A percentile compares a stretch with the other conserved stretches of the same genome.
These are phyloP conservation scores for Neurospora sp. DNA, from an alignment of 2,329 filamentous ascomycete species.

Conservation along the genomic window DNA sequence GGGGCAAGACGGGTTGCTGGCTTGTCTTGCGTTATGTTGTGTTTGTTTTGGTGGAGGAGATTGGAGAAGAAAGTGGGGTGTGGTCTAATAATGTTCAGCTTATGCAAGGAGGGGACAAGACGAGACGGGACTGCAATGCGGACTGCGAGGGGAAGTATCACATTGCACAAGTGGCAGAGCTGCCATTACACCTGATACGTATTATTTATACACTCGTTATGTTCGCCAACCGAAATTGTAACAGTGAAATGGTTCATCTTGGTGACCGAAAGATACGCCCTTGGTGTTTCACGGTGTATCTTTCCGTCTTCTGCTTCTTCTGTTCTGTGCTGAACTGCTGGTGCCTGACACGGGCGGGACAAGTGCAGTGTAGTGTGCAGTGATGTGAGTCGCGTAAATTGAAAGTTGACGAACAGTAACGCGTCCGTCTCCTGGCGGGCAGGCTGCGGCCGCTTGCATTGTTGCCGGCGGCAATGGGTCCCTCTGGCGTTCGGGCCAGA, in stretches of 20 bases:
- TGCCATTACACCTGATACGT: not conserved
- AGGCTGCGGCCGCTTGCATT: not conserved
- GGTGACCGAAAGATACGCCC: not conserved
- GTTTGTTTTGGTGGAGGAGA: not conserved
- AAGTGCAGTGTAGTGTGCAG: not conserved
- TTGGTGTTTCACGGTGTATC: not conserved
- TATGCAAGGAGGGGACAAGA: not conserved
- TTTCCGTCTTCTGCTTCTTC: not conserved
- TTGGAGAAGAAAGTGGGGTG: constrained; percentile 1
- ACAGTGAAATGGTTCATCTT: not conserved
- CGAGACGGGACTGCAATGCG: not conserved
- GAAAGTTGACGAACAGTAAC: constrained; percentile 3
- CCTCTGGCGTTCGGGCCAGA: not conserved
- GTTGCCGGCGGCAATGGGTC: not conserved
- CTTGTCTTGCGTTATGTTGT: not conserved
- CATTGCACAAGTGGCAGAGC: not conserved
- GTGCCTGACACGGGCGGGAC: not conserved
- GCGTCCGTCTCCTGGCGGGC: not conserved
- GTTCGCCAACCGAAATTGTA: not conserved
- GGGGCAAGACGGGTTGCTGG: not conserved
- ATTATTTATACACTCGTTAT: not conserved
- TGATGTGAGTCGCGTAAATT: constrained; percentile 13
- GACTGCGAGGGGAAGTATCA: not conserved
- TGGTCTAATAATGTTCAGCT: not conserved
- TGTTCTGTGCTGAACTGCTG: not conserved